Evolutionary conservation across 2,329 filamentous ascomycete species (phyloP).

Genomic region (Tolypocladium ovalisporum): DNA sequence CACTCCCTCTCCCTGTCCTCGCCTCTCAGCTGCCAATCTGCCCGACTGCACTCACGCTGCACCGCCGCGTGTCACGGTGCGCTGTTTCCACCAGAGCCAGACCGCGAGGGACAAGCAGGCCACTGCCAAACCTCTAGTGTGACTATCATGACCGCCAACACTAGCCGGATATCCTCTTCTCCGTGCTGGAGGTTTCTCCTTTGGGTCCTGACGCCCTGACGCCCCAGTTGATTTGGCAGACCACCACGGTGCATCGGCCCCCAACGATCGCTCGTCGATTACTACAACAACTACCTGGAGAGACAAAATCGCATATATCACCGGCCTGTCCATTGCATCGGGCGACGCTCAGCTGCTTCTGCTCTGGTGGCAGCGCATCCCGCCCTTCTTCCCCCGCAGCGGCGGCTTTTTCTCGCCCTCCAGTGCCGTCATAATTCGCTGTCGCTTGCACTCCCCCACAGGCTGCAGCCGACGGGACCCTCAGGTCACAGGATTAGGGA

Average conservation of each 20-base stretch:
- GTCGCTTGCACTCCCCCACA: slow-evolving; percentile 13
- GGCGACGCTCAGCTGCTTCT: background rate
- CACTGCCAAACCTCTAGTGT: background rate
- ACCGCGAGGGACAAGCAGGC: background rate
- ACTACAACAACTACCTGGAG: background rate
- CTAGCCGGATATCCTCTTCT: slow-evolving; percentile 24
- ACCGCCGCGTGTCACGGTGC: background rate
- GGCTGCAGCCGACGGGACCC: slow-evolving; percentile 10
- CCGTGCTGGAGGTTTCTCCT: slow-evolving; percentile 28
- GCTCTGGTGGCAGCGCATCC: background rate
- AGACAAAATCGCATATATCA: background rate
- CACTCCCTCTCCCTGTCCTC: no score
- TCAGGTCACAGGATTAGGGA: background rate
- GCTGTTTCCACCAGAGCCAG: background rate
- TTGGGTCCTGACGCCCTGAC: slow-evolving; percentile 28
- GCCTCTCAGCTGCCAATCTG: background rate
- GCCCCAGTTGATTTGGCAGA: slow-evolving; percentile 1
- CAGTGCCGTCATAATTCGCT: background rate
- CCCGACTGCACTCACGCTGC: background rate
- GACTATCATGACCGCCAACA: slow-evolving; percentile 24
- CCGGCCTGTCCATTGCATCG: background rate
- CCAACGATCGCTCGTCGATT: background rate
- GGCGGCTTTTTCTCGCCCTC: background rate
- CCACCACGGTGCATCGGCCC: background rate
- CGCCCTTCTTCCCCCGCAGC: background rate